These are phyloP conservation scores for Pythium rhizo-oryzae DNA, from an alignment of 352 stramenopile species.

Conservation along the genomic window DNA sequence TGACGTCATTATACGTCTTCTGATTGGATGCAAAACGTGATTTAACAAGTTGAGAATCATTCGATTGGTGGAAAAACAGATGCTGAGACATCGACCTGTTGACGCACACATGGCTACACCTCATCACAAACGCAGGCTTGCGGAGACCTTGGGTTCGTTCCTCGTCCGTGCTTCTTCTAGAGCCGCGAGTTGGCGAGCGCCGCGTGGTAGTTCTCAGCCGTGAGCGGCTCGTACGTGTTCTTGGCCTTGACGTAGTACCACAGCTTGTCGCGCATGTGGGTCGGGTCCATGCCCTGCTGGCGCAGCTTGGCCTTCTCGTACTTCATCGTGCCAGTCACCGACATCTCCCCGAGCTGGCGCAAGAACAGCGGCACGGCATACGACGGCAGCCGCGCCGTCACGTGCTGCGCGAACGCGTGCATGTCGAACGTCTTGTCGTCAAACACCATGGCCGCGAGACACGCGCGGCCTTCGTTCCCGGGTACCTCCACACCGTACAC, in stretches of 20 bases:
- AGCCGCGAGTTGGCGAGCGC: slow-evolving; percentile 4
- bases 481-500: slow-evolving; percentile 79
- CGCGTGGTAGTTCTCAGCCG: slow-evolving; percentile 54
- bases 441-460: slow-evolving; percentile 86
- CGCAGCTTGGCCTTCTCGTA: slow-evolving; percentile 91
- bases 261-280: slow-evolving; percentile 52
- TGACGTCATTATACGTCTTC: not conserved
- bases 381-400: slow-evolving; percentile 47
- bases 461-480: slow-evolving; percentile 76
- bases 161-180: not conserved
- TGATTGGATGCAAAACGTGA: not conserved
- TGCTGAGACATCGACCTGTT: not conserved
- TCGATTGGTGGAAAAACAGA: not conserved
- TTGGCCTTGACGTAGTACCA: slow-evolving; percentile 62
- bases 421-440: slow-evolving; percentile 62
- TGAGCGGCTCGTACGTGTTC: slow-evolving; percentile 57
- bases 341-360: slow-evolving; percentile 67
- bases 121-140: not conserved
- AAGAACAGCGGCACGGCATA: slow-evolving; percentile 89
- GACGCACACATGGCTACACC: slow-evolving; percentile 1
- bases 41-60: not conserved
- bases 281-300: slow-evolving; percentile 79
- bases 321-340: slow-evolving; percentile 92
- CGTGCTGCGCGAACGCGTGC: slow-evolving; percentile 52
- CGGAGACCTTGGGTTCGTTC: not conserved